Evolutionary conservation across 176 grass and related monocot species (phyloP).

Genomic region (Eragrostis curvula): DNA sequence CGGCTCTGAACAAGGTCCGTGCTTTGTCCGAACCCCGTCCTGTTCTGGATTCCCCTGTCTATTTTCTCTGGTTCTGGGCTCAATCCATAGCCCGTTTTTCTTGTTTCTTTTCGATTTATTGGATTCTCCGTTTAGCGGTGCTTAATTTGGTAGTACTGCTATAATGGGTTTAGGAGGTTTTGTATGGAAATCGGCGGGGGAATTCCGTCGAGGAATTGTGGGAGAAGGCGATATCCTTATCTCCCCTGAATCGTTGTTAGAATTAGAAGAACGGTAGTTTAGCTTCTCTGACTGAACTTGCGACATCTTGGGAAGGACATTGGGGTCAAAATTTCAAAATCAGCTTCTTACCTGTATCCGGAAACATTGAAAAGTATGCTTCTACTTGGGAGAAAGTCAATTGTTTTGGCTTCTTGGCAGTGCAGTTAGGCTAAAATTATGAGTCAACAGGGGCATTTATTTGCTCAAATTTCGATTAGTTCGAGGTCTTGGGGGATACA

Average conservation of each 20-base stretch:
- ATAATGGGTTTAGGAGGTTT: slow-evolving; percentile 23
- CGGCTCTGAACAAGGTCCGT: slow-evolving; percentile 25
- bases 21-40: neutral
- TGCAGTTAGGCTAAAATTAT: neutral
- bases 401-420: neutral
- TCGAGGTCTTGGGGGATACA: neutral
- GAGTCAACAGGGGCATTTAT: neutral
- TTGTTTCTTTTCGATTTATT: neutral
- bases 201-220: neutral
- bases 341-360: slow-evolving; percentile 29
- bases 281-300: neutral
- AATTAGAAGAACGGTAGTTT: neutral
- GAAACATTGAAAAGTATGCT: neutral
- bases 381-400: neutral
- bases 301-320: slow-evolving; percentile 13
- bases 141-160: neutral
- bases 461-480: slow-evolving; percentile 10
- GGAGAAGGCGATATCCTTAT: neutral
- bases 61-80: neutral
- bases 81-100: neutral
- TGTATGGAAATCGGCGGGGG: neutral
- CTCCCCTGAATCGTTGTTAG: neutral
- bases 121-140: neutral
- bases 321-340: neutral
- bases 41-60: neutral